phyloP scores from a whole-genome alignment of 306 rosid genomes.

The Cucurbita maxima region DNA sequence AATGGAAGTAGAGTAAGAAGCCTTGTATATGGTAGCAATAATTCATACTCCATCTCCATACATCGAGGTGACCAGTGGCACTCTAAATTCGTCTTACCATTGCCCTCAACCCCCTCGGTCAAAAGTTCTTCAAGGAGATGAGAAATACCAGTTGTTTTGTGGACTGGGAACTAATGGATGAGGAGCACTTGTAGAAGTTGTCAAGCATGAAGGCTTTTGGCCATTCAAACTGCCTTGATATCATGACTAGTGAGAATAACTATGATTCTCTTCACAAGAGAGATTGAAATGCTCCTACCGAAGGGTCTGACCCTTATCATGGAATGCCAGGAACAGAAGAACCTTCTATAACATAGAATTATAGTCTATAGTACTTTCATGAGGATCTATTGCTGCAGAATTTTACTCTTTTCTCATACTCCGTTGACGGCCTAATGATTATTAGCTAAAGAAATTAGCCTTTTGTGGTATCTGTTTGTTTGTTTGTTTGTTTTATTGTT shows the following conservation, averaged over 20 bases:
- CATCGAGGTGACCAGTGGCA: neutral
- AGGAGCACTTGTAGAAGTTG: neutral
- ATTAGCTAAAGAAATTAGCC: neutral
- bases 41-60: neutral
- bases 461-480: neutral
- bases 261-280: neutral
- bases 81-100: neutral
- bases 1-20: neutral
- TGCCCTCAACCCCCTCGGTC: neutral
- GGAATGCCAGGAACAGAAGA: neutral
- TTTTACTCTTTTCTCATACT: too few relatives aligned
- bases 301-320: neutral
- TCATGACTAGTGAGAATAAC: neutral
- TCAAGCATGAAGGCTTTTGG: neutral
- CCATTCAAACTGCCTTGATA: neutral
- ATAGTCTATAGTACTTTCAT: too few relatives aligned
- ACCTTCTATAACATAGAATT: neutral
- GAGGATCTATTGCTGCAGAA: neutral
- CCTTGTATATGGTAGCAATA: neutral
- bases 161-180: neutral
- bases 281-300: neutral
- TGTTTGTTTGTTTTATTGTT: neutral
- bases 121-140: neutral
- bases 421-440: neutral
- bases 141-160: neutral